A percentile compares a stretch with the other conserved stretches of the same genome.
Conservation (phyloP, 2,329 filamentous ascomycete species). For the Lachnellula hyalina region DNA sequence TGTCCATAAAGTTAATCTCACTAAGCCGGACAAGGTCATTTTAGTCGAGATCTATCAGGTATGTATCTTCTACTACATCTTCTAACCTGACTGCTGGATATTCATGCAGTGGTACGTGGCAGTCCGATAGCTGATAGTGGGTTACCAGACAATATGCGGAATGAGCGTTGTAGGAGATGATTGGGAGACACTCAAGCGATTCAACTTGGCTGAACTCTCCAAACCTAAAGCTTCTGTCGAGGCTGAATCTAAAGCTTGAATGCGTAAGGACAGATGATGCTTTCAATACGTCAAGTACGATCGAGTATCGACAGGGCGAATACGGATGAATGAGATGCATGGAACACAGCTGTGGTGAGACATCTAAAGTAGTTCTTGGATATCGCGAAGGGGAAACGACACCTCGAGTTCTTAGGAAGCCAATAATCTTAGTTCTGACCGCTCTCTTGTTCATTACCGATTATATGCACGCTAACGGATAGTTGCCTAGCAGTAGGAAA, state of each 20-base stretch:
- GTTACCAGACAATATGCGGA: slow-evolving; percentile 61
- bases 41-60: slow-evolving; percentile 78
- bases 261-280: slow-evolving; percentile 23
- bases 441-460: not conserved
- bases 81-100: not conserved
- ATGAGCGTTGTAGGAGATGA: slow-evolving; percentile 69
- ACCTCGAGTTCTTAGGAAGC: no score
- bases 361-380: not conserved
- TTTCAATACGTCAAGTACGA: not conserved
- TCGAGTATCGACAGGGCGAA: slow-evolving; percentile 8
- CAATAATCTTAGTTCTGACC: not conserved
- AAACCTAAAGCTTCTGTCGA: slow-evolving; percentile 25
- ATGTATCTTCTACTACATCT: slow-evolving; percentile 25
- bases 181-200: slow-evolving; percentile 70
- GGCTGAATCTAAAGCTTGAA: slow-evolving; percentile 14
- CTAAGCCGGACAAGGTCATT: slow-evolving; percentile 70
- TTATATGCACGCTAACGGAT: no score
- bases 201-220: slow-evolving; percentile 73
- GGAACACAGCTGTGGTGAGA: not conserved
- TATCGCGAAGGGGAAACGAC: no score
- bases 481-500: no score
- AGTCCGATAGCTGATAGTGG: slow-evolving; percentile 15
- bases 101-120: slow-evolving; percentile 13
- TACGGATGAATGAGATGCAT: slow-evolving; percentile 1
- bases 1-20: slow-evolving; percentile 73